These are phyloP conservation scores for Pseudocercospora vitis DNA, from an alignment of 2,329 filamentous ascomycete genomes.

Conservation along the genomic window DNA sequence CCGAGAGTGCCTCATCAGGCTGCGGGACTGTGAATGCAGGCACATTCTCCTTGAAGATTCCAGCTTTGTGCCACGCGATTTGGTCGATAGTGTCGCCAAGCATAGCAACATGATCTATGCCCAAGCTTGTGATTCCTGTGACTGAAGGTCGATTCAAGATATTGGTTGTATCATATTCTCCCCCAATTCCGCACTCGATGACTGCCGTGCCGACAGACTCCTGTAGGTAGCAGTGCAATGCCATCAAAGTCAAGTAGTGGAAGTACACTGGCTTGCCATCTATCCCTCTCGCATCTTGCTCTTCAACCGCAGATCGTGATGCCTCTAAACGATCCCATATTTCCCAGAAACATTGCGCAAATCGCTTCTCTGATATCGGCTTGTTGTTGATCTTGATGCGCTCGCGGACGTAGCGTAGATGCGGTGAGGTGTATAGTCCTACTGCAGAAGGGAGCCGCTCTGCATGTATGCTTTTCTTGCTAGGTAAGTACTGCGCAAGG, in stretches of 20 bases:
- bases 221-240: conserved; percentile 75
- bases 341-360: conserved; percentile 78
- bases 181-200: conserved; percentile 91
- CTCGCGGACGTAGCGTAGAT: conserved; percentile 79
- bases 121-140: conserved; percentile 74
- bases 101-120: conserved; percentile 81
- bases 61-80: conserved; percentile 91
- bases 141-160: conserved; percentile 70
- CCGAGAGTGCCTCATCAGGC: conserved; percentile 53
- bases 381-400: conserved; percentile 76
- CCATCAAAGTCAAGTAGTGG: conserved; percentile 84
- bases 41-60: conserved; percentile 72
- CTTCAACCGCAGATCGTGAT: conserved; percentile 53
- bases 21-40: conserved; percentile 65
- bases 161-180: conserved; percentile 91
- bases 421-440: conserved; percentile 82
- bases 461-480: conserved; percentile 38
- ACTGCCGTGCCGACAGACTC: conserved; percentile 77
- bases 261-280: conserved; percentile 85
- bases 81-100: conserved; percentile 75
- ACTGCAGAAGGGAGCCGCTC: conserved; percentile 43
- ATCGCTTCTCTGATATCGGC: conserved; percentile 66
- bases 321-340: conserved; percentile 70
- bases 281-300: conserved; percentile 49
- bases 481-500: conserved; percentile 60